These are phyloP conservation scores for Sphaerulina musiva DNA, from an alignment of 2,329 filamentous ascomycete genomes.

Conservation along the genomic window DNA sequence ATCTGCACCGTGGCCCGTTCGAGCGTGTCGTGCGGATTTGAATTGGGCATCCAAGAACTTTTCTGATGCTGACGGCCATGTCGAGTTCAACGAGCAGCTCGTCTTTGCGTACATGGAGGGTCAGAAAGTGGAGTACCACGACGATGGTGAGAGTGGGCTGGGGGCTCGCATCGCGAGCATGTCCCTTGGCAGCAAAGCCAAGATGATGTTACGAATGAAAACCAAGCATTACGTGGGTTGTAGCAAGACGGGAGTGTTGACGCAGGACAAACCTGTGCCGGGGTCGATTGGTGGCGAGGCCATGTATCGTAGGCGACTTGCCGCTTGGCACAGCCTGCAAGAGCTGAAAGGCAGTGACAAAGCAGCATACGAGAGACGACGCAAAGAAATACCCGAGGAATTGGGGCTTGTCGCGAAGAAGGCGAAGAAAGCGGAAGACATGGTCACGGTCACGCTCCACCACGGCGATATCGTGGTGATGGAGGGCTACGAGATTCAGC, in stretches of 20 bases:
- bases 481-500: conserved; percentile 55
- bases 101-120: conserved; percentile 57
- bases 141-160: conserved; percentile 59
- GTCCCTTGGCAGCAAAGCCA: conserved; percentile 53
- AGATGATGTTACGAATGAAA: conserved; percentile 56
- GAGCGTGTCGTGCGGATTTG: conserved; percentile 47
- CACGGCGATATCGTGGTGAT: conserved; percentile 62
- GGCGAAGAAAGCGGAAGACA: conserved; percentile 29
- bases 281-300: conserved; percentile 16
- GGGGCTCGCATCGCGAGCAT: conserved; percentile 58
- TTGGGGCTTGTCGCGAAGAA: conserved; percentile 32
- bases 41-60: conserved; percentile 50
- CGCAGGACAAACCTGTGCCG: conserved; percentile 28
- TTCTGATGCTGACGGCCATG: conserved; percentile 27
- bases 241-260: conserved; percentile 32
- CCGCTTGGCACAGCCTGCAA: conserved; percentile 30
- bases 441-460: conserved; percentile 45
- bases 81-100: conserved; percentile 58
- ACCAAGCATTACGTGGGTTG: conserved; percentile 41
- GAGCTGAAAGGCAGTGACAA: conserved; percentile 4
- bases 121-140: conserved; percentile 58
- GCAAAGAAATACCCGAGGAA: conserved; percentile 35
- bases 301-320: conserved; percentile 33
- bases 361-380: conserved; percentile 24
- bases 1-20: conserved; percentile 43